Evolutionary conservation across 2,329 filamentous ascomycete species (phyloP).

Genomic region (Epicoccum sorghinum): DNA sequence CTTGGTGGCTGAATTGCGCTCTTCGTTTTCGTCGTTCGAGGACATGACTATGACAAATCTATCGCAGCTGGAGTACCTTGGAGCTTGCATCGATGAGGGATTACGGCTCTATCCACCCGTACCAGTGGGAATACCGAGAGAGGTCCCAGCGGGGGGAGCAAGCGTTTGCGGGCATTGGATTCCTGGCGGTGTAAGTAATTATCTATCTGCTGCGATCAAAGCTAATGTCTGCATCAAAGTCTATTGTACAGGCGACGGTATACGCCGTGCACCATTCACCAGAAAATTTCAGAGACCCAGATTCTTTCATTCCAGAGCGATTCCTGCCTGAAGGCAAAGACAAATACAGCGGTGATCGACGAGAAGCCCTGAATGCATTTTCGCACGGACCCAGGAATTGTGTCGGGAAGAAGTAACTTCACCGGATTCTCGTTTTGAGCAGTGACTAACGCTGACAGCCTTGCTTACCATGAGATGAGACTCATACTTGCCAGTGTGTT

Average conservation of each 20-base stretch:
- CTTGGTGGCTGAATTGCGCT: not conserved
- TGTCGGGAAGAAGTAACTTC: conserved; percentile 45
- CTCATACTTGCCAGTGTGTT: not conserved
- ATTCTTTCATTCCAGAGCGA: conserved; percentile 50
- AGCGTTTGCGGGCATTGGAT: not conserved
- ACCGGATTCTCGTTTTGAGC: not conserved
- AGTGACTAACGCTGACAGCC: not conserved
- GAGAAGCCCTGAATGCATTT: not conserved
- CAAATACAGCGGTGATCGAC: conserved; percentile 16
- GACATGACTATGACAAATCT: not conserved
- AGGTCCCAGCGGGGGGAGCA: not conserved
- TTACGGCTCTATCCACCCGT: not conserved
- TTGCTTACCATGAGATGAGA: not conserved
- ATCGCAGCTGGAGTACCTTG: not conserved
- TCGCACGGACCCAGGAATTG: conserved; percentile 45
- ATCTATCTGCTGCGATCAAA: not conserved
- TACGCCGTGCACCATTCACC: not conserved
- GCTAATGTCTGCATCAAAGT: not conserved
- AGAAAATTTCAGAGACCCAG: conserved; percentile 44
- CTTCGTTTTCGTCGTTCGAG: not conserved
- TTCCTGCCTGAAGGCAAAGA: conserved; percentile 37
- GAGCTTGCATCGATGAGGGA: not conserved
- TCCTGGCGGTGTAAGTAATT: not conserved
- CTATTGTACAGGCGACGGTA: not conserved
- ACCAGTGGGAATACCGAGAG: not conserved